Conservation (phyloP, 2,329 filamentous ascomycete genomes). For the Meredithiella fracta region DNA sequence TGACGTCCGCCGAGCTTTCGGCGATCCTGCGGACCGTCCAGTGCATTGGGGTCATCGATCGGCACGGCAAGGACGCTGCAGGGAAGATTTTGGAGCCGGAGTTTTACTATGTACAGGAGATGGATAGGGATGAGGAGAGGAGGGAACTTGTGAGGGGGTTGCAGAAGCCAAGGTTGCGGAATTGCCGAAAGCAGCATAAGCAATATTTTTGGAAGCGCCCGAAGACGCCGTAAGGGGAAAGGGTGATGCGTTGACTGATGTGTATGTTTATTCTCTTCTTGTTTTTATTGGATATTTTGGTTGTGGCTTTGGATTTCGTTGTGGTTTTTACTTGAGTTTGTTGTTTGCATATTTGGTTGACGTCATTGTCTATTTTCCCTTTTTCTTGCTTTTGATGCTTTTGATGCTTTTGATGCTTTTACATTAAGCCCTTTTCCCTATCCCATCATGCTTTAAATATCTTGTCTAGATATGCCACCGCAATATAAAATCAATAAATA, state of each 20-base stretch:
- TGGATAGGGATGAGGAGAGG: conserved; percentile 55
- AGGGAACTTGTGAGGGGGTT: conserved; percentile 72
- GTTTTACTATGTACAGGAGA: conserved; percentile 88
- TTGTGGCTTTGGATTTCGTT: background rate
- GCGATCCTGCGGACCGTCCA: conserved; percentile 46
- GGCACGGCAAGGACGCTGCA: conserved; percentile 89
- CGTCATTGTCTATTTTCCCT: too few species aligned
- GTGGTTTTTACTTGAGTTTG: too few species aligned
- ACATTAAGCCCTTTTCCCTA: too few species aligned
- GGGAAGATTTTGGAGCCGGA: conserved; percentile 89
- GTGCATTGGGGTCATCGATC: conserved; percentile 75
- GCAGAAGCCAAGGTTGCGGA: conserved; percentile 73
- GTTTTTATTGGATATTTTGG: conserved; percentile 1
- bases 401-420: too few species aligned
- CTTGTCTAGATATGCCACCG: too few species aligned
- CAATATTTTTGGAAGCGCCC: conserved; percentile 58
- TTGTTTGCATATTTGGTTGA: too few species aligned
- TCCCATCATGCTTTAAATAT: too few species aligned
- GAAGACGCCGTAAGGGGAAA: conserved; percentile 32
- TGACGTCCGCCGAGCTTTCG: conserved; percentile 49
- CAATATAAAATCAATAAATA: too few species aligned
- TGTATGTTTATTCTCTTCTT: conserved; percentile 3
- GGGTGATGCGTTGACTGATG: background rate
- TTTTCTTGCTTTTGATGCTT: too few species aligned
- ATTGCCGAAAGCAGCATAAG: conserved; percentile 92